Conservation (phyloP, 176 grass and related monocot species). For the Oryza glumipatula region DNA sequence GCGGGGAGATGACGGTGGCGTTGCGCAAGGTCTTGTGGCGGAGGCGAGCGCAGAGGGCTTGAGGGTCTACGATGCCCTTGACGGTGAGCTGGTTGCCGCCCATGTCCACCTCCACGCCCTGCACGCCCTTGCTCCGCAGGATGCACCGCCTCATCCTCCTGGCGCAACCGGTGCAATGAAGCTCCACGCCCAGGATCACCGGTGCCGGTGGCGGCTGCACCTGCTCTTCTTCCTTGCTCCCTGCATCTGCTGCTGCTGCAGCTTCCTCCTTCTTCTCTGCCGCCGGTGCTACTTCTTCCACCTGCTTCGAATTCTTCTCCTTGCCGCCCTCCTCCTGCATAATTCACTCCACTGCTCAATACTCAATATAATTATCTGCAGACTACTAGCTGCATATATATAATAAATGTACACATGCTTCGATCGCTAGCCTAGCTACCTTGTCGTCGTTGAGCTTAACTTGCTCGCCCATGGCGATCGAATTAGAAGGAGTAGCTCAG, state of each 20-base stretch:
- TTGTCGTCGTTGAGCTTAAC: not conserved
- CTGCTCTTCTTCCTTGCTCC: conserved; percentile 35
- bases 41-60: conserved; percentile 62
- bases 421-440: not conserved
- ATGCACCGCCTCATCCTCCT: conserved; percentile 70
- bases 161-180: conserved; percentile 85
- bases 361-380: too few relatives aligned
- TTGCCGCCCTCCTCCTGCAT: conserved; percentile 12
- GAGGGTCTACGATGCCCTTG: conserved; percentile 79
- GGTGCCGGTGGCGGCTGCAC: conserved; percentile 28
- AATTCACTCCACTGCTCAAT: not conserved
- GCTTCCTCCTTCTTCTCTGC: conserved; percentile 31
- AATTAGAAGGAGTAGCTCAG: not conserved
- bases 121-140: conserved; percentile 73
- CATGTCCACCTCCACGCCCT: conserved; percentile 70
- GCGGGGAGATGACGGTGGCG: conserved; percentile 60
- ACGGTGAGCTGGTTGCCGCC: conserved; percentile 67
- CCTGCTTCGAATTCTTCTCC: not conserved
- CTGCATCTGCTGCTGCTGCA: conserved; percentile 14
- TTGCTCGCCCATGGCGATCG: conserved; percentile 17
- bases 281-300: conserved; percentile 7
- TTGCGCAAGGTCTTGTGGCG: conserved; percentile 68
- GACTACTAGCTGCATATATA: too few relatives aligned
- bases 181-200: conserved; percentile 58
- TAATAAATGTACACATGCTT: too few relatives aligned